Percentiles rank a stretch among this genome's conserved stretches.
Conservation (phyloP, 1,284 basidiomycete genomes). For the Trichosporon sp. region DNA sequence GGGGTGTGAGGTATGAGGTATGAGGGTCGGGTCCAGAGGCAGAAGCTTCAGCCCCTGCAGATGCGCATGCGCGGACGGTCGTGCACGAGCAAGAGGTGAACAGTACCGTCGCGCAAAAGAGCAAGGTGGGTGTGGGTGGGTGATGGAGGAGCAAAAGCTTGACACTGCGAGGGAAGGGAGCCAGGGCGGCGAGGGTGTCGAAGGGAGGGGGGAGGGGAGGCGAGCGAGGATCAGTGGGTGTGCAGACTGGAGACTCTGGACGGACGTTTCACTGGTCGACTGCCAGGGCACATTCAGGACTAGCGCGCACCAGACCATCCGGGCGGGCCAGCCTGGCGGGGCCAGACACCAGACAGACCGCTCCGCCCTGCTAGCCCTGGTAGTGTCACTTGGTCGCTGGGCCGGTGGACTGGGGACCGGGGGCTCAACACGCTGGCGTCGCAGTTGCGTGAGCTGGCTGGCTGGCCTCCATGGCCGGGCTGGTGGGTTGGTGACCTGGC, state of each 20-base stretch:
- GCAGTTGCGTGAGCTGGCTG: not conserved
- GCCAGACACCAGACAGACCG: slow-evolving; percentile 6
- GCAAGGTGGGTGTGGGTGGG: not conserved
- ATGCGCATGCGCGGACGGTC: not conserved
- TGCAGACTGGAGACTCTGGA: not conserved
- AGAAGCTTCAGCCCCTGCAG: not conserved
- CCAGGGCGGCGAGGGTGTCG: not conserved
- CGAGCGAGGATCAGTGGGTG: not conserved
- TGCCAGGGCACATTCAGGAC: slow-evolving; percentile 2
- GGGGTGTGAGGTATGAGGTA: not conserved
- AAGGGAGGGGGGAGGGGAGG: not conserved
- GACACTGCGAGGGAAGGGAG: not conserved
- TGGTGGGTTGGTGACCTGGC: not conserved
- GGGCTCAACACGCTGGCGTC: no score
- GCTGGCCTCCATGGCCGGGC: no score
- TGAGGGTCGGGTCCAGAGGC: slow-evolving; percentile 9
- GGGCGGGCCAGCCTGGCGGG: not conserved
- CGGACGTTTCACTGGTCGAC: slow-evolving; percentile 8
- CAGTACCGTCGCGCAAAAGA: not conserved
- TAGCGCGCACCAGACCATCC: not conserved
- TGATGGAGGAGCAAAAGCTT: slow-evolving; percentile 9
- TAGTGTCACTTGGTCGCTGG: not conserved
- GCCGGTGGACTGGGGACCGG: no score
- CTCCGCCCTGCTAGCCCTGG: not conserved
- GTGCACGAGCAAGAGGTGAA: not conserved